Conservation (phyloP, 176 grass and related monocot species). For the Hordeum vulgare region MorexV3_pseudomolecules_assembly NC_058521.1:334750016-334750515, state of each 20-base stretch:
- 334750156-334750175: constrained; percentile 91
- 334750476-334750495: constrained; percentile 50
- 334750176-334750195: constrained; percentile 78
- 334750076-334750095: constrained; percentile 65
- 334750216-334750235: constrained; percentile 32
- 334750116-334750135: constrained; percentile 96
- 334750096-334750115: constrained; percentile 92
- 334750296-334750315: constrained; percentile 64
- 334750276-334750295: constrained; percentile 16
- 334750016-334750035: constrained; percentile 52
- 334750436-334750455: constrained; percentile 77
- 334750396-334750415: constrained; percentile 69
- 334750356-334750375: constrained; percentile 60
- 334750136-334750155: constrained; percentile 99
- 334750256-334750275: not conserved
- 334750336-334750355: constrained; percentile 62
- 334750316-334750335: constrained; percentile 43
- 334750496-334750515: constrained; percentile 8
- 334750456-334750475: constrained; percentile 72
- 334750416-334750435: constrained; percentile 75
- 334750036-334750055: constrained; percentile 79
- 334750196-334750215: constrained; percentile 63
- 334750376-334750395: constrained; percentile 64
- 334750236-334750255: not conserved
- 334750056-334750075: constrained; percentile 59